These are phyloP conservation scores for Pseudoscleropodium purum DNA, from an alignment of 225 moss, liverwort and hornwort genomes.

Conservation along the genomic window DNA sequence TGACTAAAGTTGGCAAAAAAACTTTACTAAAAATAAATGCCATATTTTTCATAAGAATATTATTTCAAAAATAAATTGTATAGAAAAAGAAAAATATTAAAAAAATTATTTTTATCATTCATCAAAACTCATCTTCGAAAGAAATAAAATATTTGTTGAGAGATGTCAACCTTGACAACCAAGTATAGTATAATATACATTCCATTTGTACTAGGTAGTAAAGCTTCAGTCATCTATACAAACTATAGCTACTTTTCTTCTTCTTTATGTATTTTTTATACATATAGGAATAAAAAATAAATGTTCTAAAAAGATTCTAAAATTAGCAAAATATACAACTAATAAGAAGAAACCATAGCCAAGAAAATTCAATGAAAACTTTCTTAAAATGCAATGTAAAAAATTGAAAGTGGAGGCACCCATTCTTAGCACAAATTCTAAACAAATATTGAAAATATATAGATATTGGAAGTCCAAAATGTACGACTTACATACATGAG, in stretches of 20 bases:
- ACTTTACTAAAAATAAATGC: neutral
- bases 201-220: rapidly evolving
- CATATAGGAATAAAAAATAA: neutral
- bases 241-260: rapidly evolving
- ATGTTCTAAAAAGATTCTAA: neutral
- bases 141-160: rapidly evolving
- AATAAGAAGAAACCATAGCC: neutral
- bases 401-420: neutral
- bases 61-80: neutral
- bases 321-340: neutral
- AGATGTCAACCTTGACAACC: neutral
- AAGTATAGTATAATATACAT: neutral
- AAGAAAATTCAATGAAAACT: neutral
- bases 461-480: rapidly evolving
- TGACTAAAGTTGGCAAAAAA: rapidly evolving
- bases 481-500: rapidly evolving
- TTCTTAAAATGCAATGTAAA: neutral
- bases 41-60: neutral
- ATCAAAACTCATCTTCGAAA: rapidly evolving
- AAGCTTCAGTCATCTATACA: neutral
- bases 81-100: neutral
- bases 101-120: neutral
- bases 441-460: neutral
- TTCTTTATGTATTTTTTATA: neutral
- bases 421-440: neutral